A percentile compares a stretch with the other conserved stretches of the same genome.
Conservation (phyloP, 2,329 filamentous ascomycete genomes). For the Tolypocladium paradoxum region DNA sequence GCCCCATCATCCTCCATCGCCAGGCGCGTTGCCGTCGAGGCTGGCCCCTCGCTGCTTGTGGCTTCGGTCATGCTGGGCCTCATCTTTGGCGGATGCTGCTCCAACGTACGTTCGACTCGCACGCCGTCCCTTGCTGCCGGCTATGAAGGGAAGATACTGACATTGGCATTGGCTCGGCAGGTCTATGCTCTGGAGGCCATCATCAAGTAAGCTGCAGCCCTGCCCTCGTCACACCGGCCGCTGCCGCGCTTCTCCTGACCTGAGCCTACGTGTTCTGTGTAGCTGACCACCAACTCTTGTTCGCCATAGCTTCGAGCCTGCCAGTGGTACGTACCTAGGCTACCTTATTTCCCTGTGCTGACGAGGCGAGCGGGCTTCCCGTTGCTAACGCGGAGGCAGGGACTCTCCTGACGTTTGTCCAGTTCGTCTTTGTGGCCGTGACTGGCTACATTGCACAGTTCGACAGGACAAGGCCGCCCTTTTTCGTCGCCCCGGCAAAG, state of each 20-base stretch:
- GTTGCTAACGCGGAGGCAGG: constrained; percentile 33
- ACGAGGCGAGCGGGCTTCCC: not conserved
- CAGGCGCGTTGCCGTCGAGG: not conserved
- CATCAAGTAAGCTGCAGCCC: constrained; percentile 58
- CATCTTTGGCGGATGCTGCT: constrained; percentile 93
- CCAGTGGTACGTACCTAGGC: constrained; percentile 51
- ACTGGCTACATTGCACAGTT: constrained; percentile 69
- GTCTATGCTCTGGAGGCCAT: constrained; percentile 96
- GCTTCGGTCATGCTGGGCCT: constrained; percentile 62
- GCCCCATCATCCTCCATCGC: not conserved
- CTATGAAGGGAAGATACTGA: not conserved
- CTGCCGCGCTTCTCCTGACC: not conserved
- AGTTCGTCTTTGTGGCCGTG: constrained; percentile 73
- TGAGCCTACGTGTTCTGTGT: not conserved
- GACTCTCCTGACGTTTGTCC: constrained; percentile 78
- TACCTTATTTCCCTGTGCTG: not conserved
- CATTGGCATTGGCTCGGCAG: constrained; percentile 33
- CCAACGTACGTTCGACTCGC: constrained; percentile 53
- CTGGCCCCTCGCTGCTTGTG: constrained; percentile 33
- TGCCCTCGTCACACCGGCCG: not conserved
- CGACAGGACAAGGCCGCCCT: constrained; percentile 53
- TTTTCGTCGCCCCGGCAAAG: constrained; percentile 65
- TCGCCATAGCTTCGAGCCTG: constrained; percentile 59
- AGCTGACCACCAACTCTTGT: constrained; percentile 7
- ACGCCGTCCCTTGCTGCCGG: not conserved